Evolutionary conservation across 2,329 filamentous ascomycete species (phyloP).

Genomic region (Scedosporium aurantiacum): DNA sequence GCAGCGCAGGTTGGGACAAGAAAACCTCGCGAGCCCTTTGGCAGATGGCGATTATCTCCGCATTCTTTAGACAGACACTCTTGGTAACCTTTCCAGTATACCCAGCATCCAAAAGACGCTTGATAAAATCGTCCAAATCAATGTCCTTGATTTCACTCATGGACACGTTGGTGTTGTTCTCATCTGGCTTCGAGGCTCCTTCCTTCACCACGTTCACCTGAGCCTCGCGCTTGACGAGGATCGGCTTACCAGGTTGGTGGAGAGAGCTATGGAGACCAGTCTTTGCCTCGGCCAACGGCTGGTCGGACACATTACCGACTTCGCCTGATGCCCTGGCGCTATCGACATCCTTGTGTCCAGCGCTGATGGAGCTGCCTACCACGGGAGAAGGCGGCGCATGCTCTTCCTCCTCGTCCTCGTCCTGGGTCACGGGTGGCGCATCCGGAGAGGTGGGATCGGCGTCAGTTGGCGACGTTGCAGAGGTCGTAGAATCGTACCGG

Average conservation of each 20-base stretch:
- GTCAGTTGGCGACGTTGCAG: not conserved
- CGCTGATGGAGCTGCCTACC: conserved; percentile 61
- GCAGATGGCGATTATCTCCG: conserved; percentile 91
- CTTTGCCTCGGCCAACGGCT: conserved; percentile 58
- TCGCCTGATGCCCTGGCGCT: conserved; percentile 79
- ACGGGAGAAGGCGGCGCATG: conserved; percentile 68
- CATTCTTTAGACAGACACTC: conserved; percentile 93
- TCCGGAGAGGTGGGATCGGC: conserved; percentile 1
- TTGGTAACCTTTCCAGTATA: conserved; percentile 97
- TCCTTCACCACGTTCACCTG: conserved; percentile 52
- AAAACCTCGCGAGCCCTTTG: conserved; percentile 80
- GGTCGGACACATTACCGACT: conserved; percentile 88
- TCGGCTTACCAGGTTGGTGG: conserved; percentile 74
- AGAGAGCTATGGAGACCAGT: conserved; percentile 45
- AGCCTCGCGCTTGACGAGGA: conserved; percentile 72
- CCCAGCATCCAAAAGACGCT: conserved; percentile 81
- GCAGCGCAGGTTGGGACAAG: conserved; percentile 77
- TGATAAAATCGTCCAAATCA: conserved; percentile 95
- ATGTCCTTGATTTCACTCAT: conserved; percentile 87
- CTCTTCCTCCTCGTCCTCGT: not conserved
- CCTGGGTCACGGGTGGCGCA: conserved; percentile 21
- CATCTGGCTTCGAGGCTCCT: conserved; percentile 21
- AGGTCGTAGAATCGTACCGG: conserved; percentile 25
- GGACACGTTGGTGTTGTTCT: conserved; percentile 48
- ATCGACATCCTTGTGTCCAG: conserved; percentile 65